These are phyloP conservation scores for Oxyria digyna DNA, from an alignment of 148 eudicot genomes.

Conservation along the genomic window DNA sequence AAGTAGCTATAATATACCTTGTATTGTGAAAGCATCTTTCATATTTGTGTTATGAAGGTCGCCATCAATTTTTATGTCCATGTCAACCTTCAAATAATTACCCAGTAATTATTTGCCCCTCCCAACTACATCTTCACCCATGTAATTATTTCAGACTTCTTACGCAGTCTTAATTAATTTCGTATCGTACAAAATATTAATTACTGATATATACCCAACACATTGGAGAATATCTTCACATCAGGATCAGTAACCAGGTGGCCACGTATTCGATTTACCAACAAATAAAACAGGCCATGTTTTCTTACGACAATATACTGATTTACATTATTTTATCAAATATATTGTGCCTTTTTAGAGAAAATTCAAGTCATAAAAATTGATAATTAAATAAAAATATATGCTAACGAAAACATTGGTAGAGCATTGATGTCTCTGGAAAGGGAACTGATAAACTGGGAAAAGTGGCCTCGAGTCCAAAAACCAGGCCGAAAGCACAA, in stretches of 20 bases:
- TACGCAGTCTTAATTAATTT: neutral
- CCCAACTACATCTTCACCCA: constrained; percentile 3
- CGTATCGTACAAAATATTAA: neutral
- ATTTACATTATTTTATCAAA: neutral
- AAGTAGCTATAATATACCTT: neutral
- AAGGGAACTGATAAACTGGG: constrained; percentile 53
- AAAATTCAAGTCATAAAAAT: neutral
- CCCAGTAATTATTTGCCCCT: neutral
- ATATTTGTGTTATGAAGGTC: neutral
- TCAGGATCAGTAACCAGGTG: neutral
- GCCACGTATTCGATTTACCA: neutral
- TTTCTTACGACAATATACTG: neutral
- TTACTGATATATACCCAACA: neutral
- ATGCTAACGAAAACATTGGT: neutral
- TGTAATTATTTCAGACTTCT: neutral
- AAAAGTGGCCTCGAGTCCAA: constrained; percentile 60
- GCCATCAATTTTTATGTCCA: constrained; percentile 1
- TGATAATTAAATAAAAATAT: neutral
- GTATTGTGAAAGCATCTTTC: neutral
- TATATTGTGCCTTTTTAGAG: neutral
- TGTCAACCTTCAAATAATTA: neutral
- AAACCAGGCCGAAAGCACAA: constrained; percentile 11
- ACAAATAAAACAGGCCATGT: neutral
- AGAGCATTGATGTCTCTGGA: constrained; percentile 25
- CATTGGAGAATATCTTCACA: neutral